These are phyloP conservation scores for Pachysolen tannophilus DNA, from an alignment of 805 yeast genomes.

Conservation along the genomic window DNA sequence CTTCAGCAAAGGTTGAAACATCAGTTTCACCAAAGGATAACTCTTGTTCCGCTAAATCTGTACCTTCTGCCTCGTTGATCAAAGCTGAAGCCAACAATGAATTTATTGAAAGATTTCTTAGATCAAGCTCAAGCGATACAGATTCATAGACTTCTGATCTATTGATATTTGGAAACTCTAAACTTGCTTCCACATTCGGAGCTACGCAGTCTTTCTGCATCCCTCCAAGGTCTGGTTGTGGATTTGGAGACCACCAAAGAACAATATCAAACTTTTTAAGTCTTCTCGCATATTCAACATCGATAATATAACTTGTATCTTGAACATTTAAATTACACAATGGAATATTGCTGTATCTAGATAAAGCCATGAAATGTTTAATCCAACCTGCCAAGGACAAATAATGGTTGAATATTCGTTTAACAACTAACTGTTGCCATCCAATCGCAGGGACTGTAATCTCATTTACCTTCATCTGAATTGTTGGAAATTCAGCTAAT, in stretches of 20 bases:
- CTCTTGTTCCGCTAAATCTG: slow-evolving; percentile 52
- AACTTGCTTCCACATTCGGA: slow-evolving; percentile 36
- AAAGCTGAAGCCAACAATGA: slow-evolving; percentile 79
- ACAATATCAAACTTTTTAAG: slow-evolving; percentile 58
- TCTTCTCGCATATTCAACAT: slow-evolving; percentile 77
- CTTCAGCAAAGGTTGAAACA: slow-evolving; percentile 56
- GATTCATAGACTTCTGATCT: slow-evolving; percentile 73
- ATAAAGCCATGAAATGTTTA: slow-evolving; percentile 50
- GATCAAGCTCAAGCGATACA: slow-evolving; percentile 68
- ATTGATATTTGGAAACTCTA: slow-evolving; percentile 66
- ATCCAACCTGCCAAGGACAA: slow-evolving; percentile 71
- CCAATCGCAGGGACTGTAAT: slow-evolving; percentile 63
- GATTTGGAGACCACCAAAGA: slow-evolving; percentile 88
- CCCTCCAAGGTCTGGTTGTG: slow-evolving; percentile 83
- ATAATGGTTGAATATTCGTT: slow-evolving; percentile 60
- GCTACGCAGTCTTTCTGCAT: slow-evolving; percentile 48
- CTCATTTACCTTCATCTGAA: slow-evolving; percentile 53
- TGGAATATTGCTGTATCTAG: slow-evolving; percentile 76
- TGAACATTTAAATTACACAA: slow-evolving; percentile 69
- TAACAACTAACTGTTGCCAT: slow-evolving; percentile 68
- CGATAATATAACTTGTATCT: slow-evolving; percentile 75
- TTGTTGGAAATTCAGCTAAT: slow-evolving; percentile 49
- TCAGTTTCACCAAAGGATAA: slow-evolving; percentile 1
- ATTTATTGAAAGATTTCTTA: slow-evolving; percentile 77
- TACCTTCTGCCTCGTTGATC: slow-evolving; percentile 83